Conservation (phyloP, 2,329 filamentous ascomycete species). For the Escovopsis sp. region DNA sequence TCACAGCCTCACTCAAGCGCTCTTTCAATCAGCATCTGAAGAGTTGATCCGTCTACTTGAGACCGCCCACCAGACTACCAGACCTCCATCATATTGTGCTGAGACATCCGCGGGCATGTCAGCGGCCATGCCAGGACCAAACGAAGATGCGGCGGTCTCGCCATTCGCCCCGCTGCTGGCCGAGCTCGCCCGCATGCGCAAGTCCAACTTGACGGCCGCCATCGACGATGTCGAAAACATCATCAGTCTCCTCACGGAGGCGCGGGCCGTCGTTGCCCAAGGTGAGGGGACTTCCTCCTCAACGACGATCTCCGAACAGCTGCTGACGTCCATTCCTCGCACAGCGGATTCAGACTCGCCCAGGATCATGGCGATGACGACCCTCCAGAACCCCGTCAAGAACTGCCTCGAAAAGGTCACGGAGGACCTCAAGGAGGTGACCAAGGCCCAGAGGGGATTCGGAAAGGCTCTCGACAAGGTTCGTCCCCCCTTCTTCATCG, state of each 20-base stretch:
- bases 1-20: no score
- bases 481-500: background rate
- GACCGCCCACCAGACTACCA: no score
- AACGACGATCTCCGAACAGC: background rate
- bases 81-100: no score
- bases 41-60: no score
- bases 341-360: constrained; percentile 26
- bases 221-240: constrained; percentile 71
- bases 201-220: constrained; percentile 51
- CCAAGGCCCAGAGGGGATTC: constrained; percentile 70
- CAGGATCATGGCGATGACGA: constrained; percentile 60
- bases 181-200: constrained; percentile 59
- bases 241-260: constrained; percentile 60
- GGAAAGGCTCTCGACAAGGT: constrained; percentile 76
- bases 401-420: constrained; percentile 67
- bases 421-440: constrained; percentile 67
- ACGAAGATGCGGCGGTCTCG: constrained; percentile 22
- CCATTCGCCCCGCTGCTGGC: constrained; percentile 46
- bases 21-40: no score
- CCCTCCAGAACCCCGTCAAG: constrained; percentile 75
- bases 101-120: no score
- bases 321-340: constrained; percentile 4
- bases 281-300: constrained; percentile 29
- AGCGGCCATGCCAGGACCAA: constrained; percentile 19
- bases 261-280: constrained; percentile 57